Base-by-base conservation (phyloP, 2,329 filamentous ascomycete genomes). In the Alternaria gansuensis region DNA sequence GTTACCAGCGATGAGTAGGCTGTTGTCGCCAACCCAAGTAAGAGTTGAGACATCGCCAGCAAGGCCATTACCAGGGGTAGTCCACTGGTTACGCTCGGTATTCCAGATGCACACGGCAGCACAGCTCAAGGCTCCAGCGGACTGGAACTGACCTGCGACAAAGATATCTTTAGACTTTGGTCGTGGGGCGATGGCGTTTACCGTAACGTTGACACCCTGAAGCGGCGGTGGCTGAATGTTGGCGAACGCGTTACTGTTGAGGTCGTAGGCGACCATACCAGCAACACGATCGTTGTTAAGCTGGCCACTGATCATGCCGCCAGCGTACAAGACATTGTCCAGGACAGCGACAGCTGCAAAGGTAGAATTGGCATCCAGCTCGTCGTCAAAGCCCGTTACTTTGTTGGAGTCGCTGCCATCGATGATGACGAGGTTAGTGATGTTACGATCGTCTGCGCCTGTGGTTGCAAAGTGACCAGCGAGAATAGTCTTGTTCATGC, bases 121-220 rank as follows among this genome's bases (percentile, higher is more conserved):
- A 74, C 95, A 99, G 40, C 87, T 88, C 29, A 98, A 84, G 4
- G 90, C 89, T 28, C 95, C 95, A 17, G 93, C 95, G 31, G 85
- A 87, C n/a, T 87, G 82, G 72, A 98, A 99, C 9, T 85, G 87
- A 31, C 95, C 95, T 36, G 90, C 94, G 31, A 99, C 90, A 72
- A 90, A 99, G 11, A 99, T 83, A 50, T 95, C 87, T 1, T 84
- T 82, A 17, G 87, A 88, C 54, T 85, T 85, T 0, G 91, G 90
- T 54, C 89, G 89, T 8, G 88, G 83, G 10, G 87, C 85, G 66
- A 99, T 92, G 28, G 90, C 82, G 57, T 92, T 90, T 40, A 98
- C 93, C 3, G 87, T 86, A 26, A 88, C 87, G 62, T 88, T 85
- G 5, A 82, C 81, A 13, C 94, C 93, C 10, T 83, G 83, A 3